Evolutionary conservation across 768 basidiomycete species (phyloP), one percentile per base, ranked within the genome.

Genomic region (Boletus huronensis): DNA sequence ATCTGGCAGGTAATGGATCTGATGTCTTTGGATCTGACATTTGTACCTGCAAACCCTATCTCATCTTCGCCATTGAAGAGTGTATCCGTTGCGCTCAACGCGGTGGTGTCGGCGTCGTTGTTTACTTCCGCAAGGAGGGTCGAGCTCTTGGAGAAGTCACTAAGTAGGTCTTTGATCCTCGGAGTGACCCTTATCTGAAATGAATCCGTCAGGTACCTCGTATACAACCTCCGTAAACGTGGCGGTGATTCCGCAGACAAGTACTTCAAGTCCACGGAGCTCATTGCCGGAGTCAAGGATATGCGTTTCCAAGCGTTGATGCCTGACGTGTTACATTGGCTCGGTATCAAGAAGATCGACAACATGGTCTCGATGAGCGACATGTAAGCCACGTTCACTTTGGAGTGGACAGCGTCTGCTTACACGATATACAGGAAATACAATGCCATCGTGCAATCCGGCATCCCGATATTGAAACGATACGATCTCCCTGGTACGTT

Each of bases 11-110:
- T 67, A 95, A 95, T 64, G 94, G 94, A 6, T 95, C 93, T 7
- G 95, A 98, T 70, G 95, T 97, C 42, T 97, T 97, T 64, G 94
- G 94, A 13, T 94, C 90, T 0, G 90, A 92, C 61, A 93, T 93
- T 62, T 92, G 88, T 65, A 93, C 91, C 0, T 93, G 91, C 80
- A 93, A 96, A 62, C 93, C 93, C 0, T 97, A 97, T 71, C 81
- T 96, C 47, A 81, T 85, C 19, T 97, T 89, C 64, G 93, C 94
- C 11, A 97, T 98, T 59, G 87, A 93, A 69, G 94, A 98, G 66
- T 94, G 91, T 56, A 87, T 97, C 61, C 85, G 87, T 31, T 80
- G 83, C 44, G 93, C 84, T 10, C 87, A 89, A 64, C 76, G 82
- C 3, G 92, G 91, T 4, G 96, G 96, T 25, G 92, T 97, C 25